A percentile compares a stretch with the other conserved stretches of the same genome.
Conservation (phyloP, 768 basidiomycete species). For the Fistulinella prunicolor region DNA sequence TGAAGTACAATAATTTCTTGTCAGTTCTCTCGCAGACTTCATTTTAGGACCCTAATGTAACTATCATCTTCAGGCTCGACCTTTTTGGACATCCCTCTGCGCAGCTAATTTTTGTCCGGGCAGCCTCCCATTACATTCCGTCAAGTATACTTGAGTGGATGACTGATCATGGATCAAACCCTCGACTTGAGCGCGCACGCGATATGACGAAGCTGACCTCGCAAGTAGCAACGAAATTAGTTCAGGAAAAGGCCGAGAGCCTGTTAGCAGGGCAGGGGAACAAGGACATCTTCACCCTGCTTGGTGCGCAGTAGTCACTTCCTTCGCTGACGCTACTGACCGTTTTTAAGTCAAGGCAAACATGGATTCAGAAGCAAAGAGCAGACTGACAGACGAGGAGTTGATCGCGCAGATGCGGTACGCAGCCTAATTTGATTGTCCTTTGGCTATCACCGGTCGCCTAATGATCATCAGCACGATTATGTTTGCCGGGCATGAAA, state of each 20-base stretch:
- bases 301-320: constrained; percentile 32
- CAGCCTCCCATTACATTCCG: constrained; percentile 16
- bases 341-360: constrained; percentile 25
- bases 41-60: constrained; percentile 5
- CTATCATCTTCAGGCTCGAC: constrained; percentile 20
- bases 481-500: constrained; percentile 55
- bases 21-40: constrained; percentile 1
- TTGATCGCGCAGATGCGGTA: constrained; percentile 20
- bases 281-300: constrained; percentile 29
- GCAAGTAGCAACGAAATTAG: constrained; percentile 14
- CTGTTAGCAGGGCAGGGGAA: constrained; percentile 15
- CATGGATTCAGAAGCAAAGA: constrained; percentile 25
- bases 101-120: constrained; percentile 15
- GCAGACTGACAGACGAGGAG: constrained; percentile 21
- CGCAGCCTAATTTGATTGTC: neutral
- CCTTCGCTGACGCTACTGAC: neutral
- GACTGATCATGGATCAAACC: constrained; percentile 23
- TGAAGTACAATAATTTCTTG: constrained; percentile 11
- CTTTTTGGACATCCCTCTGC: constrained; percentile 18
- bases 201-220: constrained; percentile 4
- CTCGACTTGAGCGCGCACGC: constrained; percentile 20
- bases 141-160: constrained; percentile 33
- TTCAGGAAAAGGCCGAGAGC: constrained; percentile 14
- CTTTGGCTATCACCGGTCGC: neutral
- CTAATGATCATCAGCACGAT: constrained; percentile 36